Evolutionary conservation across 2,329 filamentous ascomycete species (phyloP).

Genomic region (Ilyonectria mors-panacis): DNA sequence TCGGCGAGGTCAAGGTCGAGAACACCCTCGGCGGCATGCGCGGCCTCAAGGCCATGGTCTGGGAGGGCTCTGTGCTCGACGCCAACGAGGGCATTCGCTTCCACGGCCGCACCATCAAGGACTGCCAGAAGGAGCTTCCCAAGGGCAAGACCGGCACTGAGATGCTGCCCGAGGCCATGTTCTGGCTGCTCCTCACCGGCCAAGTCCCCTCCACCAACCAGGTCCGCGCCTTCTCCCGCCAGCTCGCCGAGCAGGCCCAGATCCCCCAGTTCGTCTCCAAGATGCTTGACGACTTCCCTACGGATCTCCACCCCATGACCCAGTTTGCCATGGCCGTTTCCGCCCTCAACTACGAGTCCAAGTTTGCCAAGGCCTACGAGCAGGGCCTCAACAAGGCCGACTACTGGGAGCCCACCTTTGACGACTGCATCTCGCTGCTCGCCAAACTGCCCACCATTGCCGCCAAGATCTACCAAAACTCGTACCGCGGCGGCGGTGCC

Average conservation of each 20-base stretch:
- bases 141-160: slow-evolving; percentile 94
- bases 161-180: slow-evolving; percentile 99
- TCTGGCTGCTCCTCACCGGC: slow-evolving; percentile 97
- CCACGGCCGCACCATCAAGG: slow-evolving; percentile 97
- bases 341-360: slow-evolving; percentile 94
- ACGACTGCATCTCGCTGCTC: slow-evolving; percentile 92
- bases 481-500: slow-evolving; percentile 81
- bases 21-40: slow-evolving; percentile 98
- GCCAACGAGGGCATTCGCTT: slow-evolving; percentile 98
- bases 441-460: slow-evolving; percentile 98
- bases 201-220: slow-evolving; percentile 88
- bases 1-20: slow-evolving; percentile 94
- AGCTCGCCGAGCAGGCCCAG: slow-evolving; percentile 88
- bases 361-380: slow-evolving; percentile 95
- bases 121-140: slow-evolving; percentile 93
- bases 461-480: slow-evolving; percentile 96
- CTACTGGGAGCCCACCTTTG: slow-evolving; percentile 99
- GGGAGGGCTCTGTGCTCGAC: slow-evolving; percentile 98
- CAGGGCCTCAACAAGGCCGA: slow-evolving; percentile 93
- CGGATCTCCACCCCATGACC: slow-evolving; percentile 96
- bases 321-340: slow-evolving; percentile 96
- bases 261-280: slow-evolving; percentile 88
- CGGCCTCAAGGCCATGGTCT: slow-evolving; percentile 97
- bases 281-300: slow-evolving; percentile 92
- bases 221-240: slow-evolving; percentile 84